A percentile compares a stretch with the other conserved stretches of the same genome.
phyloP scores from a whole-genome alignment of 257 asterid species.

The Nyctanthes arbortristis region DNA sequence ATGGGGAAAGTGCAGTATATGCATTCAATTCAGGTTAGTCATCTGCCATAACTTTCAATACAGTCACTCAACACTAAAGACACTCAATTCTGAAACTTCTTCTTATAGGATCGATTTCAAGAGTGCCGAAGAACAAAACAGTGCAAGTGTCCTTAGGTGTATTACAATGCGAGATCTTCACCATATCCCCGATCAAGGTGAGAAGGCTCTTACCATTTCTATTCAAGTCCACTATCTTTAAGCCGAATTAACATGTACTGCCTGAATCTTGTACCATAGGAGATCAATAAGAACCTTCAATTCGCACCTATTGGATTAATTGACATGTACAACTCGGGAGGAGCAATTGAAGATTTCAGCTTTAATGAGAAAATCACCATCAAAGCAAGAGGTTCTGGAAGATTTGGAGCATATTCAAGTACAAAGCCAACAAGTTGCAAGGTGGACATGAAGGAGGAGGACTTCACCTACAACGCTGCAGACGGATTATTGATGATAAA shows the following conservation, averaged over 20 bases:
- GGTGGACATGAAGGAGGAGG: constrained; percentile 47
- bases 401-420: constrained; percentile 74
- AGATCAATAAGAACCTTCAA: constrained; percentile 23
- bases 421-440: constrained; percentile 45
- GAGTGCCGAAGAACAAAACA: constrained; percentile 31
- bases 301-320: constrained; percentile 58
- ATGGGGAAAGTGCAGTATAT: constrained; percentile 46
- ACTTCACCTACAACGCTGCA: constrained; percentile 40
- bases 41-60: not conserved
- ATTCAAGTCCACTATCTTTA: not conserved
- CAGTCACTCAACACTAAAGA: not conserved
- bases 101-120: constrained; percentile 44
- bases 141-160: constrained; percentile 39
- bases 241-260: not conserved
- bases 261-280: constrained; percentile 14
- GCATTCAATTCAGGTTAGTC: constrained; percentile 46
- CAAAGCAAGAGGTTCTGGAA: constrained; percentile 54
- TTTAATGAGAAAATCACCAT: constrained; percentile 26
- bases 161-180: constrained; percentile 55
- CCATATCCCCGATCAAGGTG: constrained; percentile 54
- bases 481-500: constrained; percentile 48
- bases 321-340: constrained; percentile 63
- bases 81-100: not conserved
- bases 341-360: constrained; percentile 44
- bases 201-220: constrained; percentile 1